These are phyloP conservation scores for Corylus americana DNA, from an alignment of 306 rosid species.

Conservation along the genomic window DNA sequence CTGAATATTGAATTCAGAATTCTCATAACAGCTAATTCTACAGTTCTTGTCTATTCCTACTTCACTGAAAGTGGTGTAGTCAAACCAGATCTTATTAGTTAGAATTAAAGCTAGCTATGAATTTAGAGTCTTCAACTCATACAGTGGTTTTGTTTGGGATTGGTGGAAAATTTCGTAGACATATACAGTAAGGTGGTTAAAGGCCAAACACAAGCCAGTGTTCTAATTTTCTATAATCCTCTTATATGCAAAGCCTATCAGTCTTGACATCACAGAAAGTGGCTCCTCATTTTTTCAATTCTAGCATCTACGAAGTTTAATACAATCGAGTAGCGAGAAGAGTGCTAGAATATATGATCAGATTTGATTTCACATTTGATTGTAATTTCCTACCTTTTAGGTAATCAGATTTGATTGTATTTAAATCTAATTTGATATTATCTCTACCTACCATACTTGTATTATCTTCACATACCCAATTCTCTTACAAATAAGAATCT, in stretches of 20 bases:
- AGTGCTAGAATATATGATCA: background rate
- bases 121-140: background rate
- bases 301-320: background rate
- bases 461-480: too few relatives aligned
- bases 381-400: too few relatives aligned
- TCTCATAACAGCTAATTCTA: background rate
- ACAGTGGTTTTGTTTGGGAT: background rate
- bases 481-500: too few relatives aligned
- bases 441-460: too few relatives aligned
- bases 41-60: background rate
- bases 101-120: background rate
- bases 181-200: background rate
- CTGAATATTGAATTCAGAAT: background rate
- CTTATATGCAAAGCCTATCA: background rate
- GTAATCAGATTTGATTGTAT: too few relatives aligned
- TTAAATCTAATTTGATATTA: too few relatives aligned
- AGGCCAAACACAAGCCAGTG: background rate
- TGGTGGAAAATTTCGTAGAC: background rate
- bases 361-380: too few relatives aligned
- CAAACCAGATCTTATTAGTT: background rate
- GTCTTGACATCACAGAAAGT: background rate
- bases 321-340: background rate
- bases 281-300: background rate
- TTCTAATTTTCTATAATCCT: conserved; percentile 1
- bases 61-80: background rate